Percentiles rank a stretch among this genome's conserved stretches.
These are phyloP conservation scores for Epichloe aotearoae DNA, from an alignment of 2,329 filamentous ascomycete species.

Conservation along the genomic window DNA sequence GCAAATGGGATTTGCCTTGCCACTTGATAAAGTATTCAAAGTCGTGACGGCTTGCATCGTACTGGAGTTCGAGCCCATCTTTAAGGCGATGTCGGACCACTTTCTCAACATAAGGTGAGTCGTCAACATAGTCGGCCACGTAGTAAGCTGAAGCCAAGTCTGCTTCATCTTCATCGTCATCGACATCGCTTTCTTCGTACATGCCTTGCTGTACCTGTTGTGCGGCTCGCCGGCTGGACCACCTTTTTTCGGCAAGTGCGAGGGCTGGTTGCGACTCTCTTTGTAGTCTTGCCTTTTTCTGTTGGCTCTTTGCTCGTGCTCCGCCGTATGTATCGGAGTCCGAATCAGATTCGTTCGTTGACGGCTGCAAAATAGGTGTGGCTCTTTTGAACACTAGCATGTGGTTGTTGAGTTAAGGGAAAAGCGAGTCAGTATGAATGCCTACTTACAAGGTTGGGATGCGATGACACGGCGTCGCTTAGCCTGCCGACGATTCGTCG, in stretches of 20 bases:
- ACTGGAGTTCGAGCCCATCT: constrained; percentile 47
- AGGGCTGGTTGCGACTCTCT: constrained; percentile 54
- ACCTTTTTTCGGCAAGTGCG: constrained; percentile 68
- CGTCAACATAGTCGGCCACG: constrained; percentile 56
- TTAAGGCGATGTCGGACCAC: constrained; percentile 77
- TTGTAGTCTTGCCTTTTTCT: constrained; percentile 67
- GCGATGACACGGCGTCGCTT: constrained; percentile 58
- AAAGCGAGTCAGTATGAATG: neutral
- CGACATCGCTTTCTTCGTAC: constrained; percentile 55
- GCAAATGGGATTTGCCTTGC: constrained; percentile 89
- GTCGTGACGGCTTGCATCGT: constrained; percentile 52
- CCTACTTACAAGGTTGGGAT: constrained; percentile 46
- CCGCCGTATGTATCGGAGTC: constrained; percentile 71
- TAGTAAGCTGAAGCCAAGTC: constrained; percentile 49
- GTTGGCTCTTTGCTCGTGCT: constrained; percentile 52
- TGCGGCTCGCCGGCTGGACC: constrained; percentile 76
- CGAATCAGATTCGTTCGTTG: constrained; percentile 49
- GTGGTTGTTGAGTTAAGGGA: neutral
- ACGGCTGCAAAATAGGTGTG: constrained; percentile 41
- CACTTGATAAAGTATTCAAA: constrained; percentile 94
- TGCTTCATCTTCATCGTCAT: constrained; percentile 51
- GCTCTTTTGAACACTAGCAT: constrained; percentile 44
- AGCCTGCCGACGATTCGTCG: constrained; percentile 41
- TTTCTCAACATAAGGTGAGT: constrained; percentile 75
- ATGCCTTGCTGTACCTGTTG: constrained; percentile 54